Conservation (phyloP, 225 moss, liverwort and hornwort species). For the Bryum argenteum region DNA sequence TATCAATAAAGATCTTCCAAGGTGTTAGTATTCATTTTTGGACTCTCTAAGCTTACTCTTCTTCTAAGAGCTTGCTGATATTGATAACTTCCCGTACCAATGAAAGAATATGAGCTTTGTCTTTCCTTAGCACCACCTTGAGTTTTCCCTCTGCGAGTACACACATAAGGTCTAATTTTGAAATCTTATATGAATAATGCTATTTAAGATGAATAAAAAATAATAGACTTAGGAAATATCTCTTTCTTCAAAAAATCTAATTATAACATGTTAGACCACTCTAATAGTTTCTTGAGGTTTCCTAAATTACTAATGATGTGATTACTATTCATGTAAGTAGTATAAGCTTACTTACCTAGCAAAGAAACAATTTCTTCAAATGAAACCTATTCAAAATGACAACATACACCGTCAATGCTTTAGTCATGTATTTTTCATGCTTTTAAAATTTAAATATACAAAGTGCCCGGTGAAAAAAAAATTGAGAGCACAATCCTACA, state of each 20-base stretch:
- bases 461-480: too few species aligned
- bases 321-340: neutral
- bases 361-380: slow-evolving; percentile 44
- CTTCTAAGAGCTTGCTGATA: slow-evolving; percentile 34
- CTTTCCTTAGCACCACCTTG: slow-evolving; percentile 29
- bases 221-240: too few species aligned
- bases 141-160: slow-evolving; percentile 31
- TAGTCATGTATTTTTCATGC: fast-evolving
- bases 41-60: slow-evolving; percentile 3
- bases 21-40: neutral
- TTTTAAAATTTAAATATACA: too few species aligned
- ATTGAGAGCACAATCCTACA: too few species aligned
- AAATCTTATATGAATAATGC: neutral
- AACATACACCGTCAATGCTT: neutral
- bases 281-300: too few species aligned
- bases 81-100: slow-evolving; percentile 33
- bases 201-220: too few species aligned
- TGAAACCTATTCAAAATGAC: neutral
- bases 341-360: slow-evolving; percentile 16
- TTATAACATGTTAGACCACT: too few species aligned
- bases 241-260: too few species aligned
- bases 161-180: neutral
- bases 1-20: neutral
- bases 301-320: neutral
- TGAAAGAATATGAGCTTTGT: slow-evolving; percentile 37